Conservation (phyloP, 140 eudicot species). For the Cichorium intybus region DNA sequence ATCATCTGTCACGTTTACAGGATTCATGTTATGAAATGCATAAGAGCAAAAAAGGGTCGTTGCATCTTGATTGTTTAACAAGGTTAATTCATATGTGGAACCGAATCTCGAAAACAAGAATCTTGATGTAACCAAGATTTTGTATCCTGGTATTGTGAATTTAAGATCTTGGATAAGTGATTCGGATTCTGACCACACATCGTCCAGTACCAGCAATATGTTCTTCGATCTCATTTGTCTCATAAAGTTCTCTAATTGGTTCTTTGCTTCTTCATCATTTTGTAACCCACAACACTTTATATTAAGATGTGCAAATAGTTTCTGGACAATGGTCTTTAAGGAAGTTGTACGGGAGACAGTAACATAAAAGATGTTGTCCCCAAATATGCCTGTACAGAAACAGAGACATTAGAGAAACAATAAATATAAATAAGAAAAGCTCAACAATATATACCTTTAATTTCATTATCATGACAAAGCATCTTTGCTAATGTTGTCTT, state of each 20-base stretch:
- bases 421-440: neutral
- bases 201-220: constrained; percentile 48
- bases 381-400: constrained; percentile 22
- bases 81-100: constrained; percentile 23
- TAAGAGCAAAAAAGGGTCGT: constrained; percentile 21
- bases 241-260: constrained; percentile 32
- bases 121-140: constrained; percentile 47
- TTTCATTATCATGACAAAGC: constrained; percentile 42
- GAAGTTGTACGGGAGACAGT: no score
- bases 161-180: constrained; percentile 26
- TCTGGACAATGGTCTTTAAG: constrained; percentile 32
- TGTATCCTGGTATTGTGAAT: constrained; percentile 34
- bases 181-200: constrained; percentile 41
- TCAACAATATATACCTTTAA: constrained; percentile 29
- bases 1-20: constrained; percentile 33
- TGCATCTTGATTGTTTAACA: constrained; percentile 40
- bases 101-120: no score
- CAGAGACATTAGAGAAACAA: neutral
- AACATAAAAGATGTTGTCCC: no score
- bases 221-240: constrained; percentile 21
- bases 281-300: constrained; percentile 18
- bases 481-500: constrained; percentile 44
- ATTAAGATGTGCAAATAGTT: constrained; percentile 24
- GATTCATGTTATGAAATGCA: constrained; percentile 30
- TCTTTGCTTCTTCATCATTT: no score